These are phyloP conservation scores for Torulaspora indica DNA, from an alignment of 805 yeast genomes.

Conservation along the genomic window DNA sequence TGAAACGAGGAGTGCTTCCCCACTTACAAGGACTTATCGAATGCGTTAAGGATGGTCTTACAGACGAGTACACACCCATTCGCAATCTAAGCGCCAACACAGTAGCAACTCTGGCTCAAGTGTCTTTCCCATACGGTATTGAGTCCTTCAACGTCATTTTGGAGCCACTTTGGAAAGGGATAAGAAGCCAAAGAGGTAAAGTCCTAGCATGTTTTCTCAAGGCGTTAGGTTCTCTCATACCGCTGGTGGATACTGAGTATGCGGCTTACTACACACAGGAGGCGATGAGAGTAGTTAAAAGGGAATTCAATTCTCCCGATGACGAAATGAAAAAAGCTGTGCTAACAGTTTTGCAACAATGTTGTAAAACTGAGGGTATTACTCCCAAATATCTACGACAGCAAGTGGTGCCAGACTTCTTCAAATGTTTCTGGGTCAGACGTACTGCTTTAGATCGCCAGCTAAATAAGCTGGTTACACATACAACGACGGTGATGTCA, in stretches of 20 bases:
- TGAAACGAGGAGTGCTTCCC: conserved; percentile 74
- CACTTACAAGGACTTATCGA: conserved; percentile 60
- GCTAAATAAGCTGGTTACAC: conserved; percentile 56
- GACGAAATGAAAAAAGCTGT: conserved; percentile 81
- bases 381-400: conserved; percentile 46
- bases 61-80: conserved; percentile 65
- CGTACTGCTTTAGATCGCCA: conserved; percentile 67
- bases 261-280: conserved; percentile 74
- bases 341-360: conserved; percentile 58
- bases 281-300: conserved; percentile 56
- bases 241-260: conserved; percentile 81
- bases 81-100: conserved; percentile 69
- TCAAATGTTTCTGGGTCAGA: conserved; percentile 75
- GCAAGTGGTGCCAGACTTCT: conserved; percentile 56
- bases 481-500: conserved; percentile 65
- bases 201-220: conserved; percentile 69
- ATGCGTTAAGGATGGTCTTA: conserved; percentile 53
- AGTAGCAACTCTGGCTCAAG: conserved; percentile 69
- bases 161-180: conserved; percentile 78
- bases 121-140: conserved; percentile 81
- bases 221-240: conserved; percentile 74
- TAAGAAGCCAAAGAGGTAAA: conserved; percentile 70
- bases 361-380: conserved; percentile 58
- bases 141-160: conserved; percentile 74
- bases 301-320: conserved; percentile 78